Percentiles rank a stretch among this genome's conserved stretches.
phyloP scores from a whole-genome alignment of 169 alveolate genomes.

The Prorocentrum cordatum region DNA sequence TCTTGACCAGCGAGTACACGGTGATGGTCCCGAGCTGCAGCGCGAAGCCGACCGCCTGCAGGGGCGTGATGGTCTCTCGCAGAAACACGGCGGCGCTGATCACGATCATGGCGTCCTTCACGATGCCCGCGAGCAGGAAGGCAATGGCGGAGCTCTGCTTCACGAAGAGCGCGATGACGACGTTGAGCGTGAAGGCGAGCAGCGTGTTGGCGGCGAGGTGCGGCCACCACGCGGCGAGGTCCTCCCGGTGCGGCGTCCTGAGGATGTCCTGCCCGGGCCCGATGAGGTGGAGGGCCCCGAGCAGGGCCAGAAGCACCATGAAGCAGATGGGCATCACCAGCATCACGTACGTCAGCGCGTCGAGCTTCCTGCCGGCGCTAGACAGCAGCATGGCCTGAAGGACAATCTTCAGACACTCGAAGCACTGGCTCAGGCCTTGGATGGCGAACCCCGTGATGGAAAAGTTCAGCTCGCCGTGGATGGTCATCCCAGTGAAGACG shows the following conservation, averaged over 20 bases:
- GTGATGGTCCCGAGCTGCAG: not conserved
- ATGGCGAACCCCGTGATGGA: not conserved
- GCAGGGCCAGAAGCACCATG: not conserved
- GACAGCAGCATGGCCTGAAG: not conserved
- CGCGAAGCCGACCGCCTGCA: not conserved
- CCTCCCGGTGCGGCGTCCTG: not conserved
- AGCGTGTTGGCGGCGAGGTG: not conserved
- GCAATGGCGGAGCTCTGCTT: not conserved
- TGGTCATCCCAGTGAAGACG: not conserved
- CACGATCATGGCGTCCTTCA: not conserved
- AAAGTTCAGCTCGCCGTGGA: not conserved
- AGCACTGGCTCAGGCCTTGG: not conserved
- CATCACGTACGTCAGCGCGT: not conserved
- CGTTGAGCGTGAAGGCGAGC: not conserved
- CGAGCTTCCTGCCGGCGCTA: not conserved
- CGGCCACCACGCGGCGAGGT: not conserved
- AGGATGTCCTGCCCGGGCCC: not conserved
- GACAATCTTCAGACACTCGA: not conserved
- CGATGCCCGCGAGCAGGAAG: not conserved
- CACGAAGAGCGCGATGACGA: not conserved
- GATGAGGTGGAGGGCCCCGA: not conserved
- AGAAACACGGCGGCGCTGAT: not conserved
- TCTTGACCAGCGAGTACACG: not conserved
- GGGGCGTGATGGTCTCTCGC: not conserved
- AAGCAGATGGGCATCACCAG: not conserved